Base-by-base conservation (phyloP, 352 stramenopile species). In the Globisporangium orthogonon region DNA sequence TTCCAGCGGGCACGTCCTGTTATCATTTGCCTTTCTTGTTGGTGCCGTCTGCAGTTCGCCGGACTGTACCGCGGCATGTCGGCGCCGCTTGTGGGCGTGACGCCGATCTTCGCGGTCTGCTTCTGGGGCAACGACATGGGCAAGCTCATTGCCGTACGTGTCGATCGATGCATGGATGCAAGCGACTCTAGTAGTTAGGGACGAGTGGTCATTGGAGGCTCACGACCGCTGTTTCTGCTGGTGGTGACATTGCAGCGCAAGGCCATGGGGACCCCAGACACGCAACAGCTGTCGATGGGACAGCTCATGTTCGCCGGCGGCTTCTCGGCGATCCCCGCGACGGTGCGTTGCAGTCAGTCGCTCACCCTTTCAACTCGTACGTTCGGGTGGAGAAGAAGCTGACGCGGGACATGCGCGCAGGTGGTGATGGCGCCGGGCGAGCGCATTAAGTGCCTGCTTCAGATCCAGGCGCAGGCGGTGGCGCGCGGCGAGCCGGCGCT, bases 101-200 rank as follows among this genome's bases (percentile, higher is more conserved):
- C 91, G 7, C 96, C 96, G 41, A 98, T 99, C 55, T 99, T 98
- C 63, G 96, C 96, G 6, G 83, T 97, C 5, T 97, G 85, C 71
- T 99, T 99, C 76, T 98, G 96, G 96, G 96, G 95, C 44, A 98
- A 98, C 70, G 96, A 98, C 71, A 91, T 98, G 73, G 96, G 96
- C 66, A 93, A 98, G 59, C 70, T 93, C 52, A 80, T 98, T 62
- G 83, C 82, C 62, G 91, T 98, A 63, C 52, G 74, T 65, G 5
- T 15, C n/a, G n/a, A n/a, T n/a, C n/a, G n/a, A n/a, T n/a, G n/a
- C n/a, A n/a, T n/a, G n/a, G n/a, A n/a, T n/a, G n/a, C n/a, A n/a
- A 7, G 44, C 28, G 37, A 7, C 7, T 58, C 17, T 39, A 29
- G 4, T n/a, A 43, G 3, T 44, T 2, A 28, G 41, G 1, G 7